Evolutionary conservation across 257 asterid species (phyloP), one percentile per base, ranked within the genome.

Genomic region (Solanum piurae): DNA sequence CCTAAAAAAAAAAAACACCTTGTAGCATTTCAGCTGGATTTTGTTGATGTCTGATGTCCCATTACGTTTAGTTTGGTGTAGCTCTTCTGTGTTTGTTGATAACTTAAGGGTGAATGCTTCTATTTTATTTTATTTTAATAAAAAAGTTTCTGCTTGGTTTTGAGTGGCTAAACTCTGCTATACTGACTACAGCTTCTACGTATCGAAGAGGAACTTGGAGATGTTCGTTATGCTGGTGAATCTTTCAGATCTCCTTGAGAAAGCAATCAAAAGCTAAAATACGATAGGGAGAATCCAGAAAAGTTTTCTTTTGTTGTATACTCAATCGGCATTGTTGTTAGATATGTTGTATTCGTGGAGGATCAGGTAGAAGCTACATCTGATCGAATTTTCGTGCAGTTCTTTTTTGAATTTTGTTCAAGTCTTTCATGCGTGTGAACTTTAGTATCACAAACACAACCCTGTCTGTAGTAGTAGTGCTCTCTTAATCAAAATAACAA

Each of bases 161-260:
- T 42, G 27, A 84, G 62, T 76, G 37, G 23, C 34, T 84, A 69
- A 82, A 80, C 77, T 82, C 21, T 74, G 33, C 13, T 79, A 34
- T 12, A 60, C 64, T 88, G 37, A 42, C 73, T 90, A 90, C 92
- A 97, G 99, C 98, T 97, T 90, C 94, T 95, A 16, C 99, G 98
- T 86, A 95, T 97, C 71, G 99, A 97, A 89, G 98, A 95, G 92
- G 99, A 97, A 88, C 97, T 97, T 36, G 98, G 99, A 71, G 89
- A 90, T 84, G 99, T 97, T 88, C 94, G 98, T 72, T 95, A 95
- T 91, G 99, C 99, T 88, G 99, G 99, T 83, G 98, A 92, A 92
- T 95, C 95, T 90, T 97, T 95, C 95, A 95, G 98, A 91, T 91
- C 94, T 40, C 98, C 98, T 12, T 95, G 91, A 91, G 87, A 84